Evolutionary conservation across 768 basidiomycete genomes (phyloP), one percentile per base, ranked within the genome.

Genomic region (Neoboletus brunneissimus): DNA sequence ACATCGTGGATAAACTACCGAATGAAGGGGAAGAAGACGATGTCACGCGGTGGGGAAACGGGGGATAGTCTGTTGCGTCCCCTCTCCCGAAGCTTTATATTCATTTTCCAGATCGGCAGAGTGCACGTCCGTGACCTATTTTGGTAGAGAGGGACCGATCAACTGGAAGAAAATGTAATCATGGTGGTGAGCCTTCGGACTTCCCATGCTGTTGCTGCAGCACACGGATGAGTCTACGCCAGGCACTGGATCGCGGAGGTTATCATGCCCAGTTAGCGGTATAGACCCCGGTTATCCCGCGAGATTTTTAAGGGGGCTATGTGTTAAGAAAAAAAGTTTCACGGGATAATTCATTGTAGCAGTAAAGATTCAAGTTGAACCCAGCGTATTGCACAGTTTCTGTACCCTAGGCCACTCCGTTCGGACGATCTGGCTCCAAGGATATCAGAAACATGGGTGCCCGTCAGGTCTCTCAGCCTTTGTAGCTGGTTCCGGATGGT

Each of bases 41-140:
- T 34, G 31, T 3, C 11, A 32, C 31, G 4, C 31, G 12, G 31
- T 3, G 11, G 27, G 37, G 41, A 25, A 41, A 31, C 20, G 53
- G 22, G 32, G 46, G 31, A 22, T 41, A 37, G 41, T 31, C 45
- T 56, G 20, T 4, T 41, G 12, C 25, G 12, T 37, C 25, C 51
- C 29, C 12, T 32, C 42, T 16, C 16, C 7, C 25, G 48, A 46
- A 46, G 49, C 45, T 62, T 66, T 68, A 66, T 68, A 68, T 45
- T 18, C 53, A 18, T 27, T 38, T 18, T 42, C 42, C 37, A 49
- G 25, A 11, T 23, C 25, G 37, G 25, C 22, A 13, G 20, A 51
- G 38, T 44, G n/a, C 43, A 15, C 16, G 23, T 22, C 42, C 22
- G 11, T 31, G 23, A 38, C 35, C 25, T 10, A 41, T 56, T 56